Evolutionary conservation across 805 yeast genomes (phyloP), one percentile per base, ranked within the genome.

Genomic region (Sugiyamaella lignohabitans): DNA sequence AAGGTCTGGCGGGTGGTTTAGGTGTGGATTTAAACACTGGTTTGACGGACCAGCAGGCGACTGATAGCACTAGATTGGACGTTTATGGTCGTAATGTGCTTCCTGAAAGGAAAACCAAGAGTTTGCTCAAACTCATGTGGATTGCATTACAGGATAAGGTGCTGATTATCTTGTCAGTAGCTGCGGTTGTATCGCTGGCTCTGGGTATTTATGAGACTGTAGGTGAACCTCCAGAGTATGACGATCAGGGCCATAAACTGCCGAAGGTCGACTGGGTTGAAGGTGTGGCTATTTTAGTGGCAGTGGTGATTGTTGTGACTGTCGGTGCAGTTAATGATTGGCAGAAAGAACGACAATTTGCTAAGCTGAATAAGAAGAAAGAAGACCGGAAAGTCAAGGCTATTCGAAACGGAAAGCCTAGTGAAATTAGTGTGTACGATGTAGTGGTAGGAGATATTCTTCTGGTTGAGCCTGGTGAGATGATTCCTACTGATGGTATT

Each of bases 241-340:
- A 91, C 63, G 79, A 76, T 4, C 86, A 87, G 53, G 95, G 96
- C 22, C 72, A 78, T 19, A 71, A 78, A 18, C 64, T 80, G 46
- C 96, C 97, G 16, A 78, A 80, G 58, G 94, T 93, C 27, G 96
- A 91, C 59, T 93, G 98, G 97, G 96, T 94, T 41, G 99, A 93
- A 70, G 99, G 99, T 56, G 95, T 89, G 34, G 99, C 98, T 36
- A 93, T 93, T 61, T 77, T 93, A 56, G 84, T 84, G 3, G 99
- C 99, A 18, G 85, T 93, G 20, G 59, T 79, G 3, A 91, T 93
- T 50, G 98, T 93, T 29, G 96, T 91, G 3, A 54, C 87, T 2
- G 98, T 94, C 11, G 95, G 97, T 42, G 93, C 96, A 1, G 83
- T 78, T n/a, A 93, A 93, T 64, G 98, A 93, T 67, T 93, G 84